Evolutionary conservation across 202 grass and related monocot genomes (phyloP), one percentile per base, ranked within the genome.

Genomic region (Dendrocalamus latiflorus): DNA sequence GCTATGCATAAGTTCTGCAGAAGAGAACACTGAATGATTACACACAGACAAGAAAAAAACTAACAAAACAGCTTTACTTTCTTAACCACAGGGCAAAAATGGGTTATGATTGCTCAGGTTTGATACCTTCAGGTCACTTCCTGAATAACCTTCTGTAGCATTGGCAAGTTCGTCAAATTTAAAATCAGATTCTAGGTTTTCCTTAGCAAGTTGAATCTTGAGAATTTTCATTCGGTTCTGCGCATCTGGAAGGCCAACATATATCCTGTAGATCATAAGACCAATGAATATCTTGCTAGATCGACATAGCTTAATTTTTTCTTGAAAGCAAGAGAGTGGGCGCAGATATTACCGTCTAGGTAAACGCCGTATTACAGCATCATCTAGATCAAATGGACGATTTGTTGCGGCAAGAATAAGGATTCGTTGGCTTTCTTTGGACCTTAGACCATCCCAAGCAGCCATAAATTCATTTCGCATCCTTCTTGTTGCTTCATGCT

Each of bases 391-490:
- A 84, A 94, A 99, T 76, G 96, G 96, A 50, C 96, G 89, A 87
- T 96, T 99, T 55, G 96, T 99, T 4, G 92, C 92, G 60, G 75
- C 95, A 88, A 98, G 92, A 88, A 99, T 91, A 79, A 99, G 91
- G 56, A 99, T 99, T 37, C 88, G 85, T 72, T 95, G 91, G 85
- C 76, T 94, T 37, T 99, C 96, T 83, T 99, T 99, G n/a, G 96
- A 90, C 69, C 93, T 87, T 73, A 99, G 84, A 41, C 96, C 93
- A 87, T 99, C 93, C 93, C 93, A 99, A 84, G 96, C 93, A 64
- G 96, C 93, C 96, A 99, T 99, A 87, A 99, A 99, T 86, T 96
- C 96, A 47, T 95, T 99, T 24, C 91, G 84, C 91, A 99, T 90
- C 83, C 89, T 91, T 82, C 96, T 89, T 81, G 93, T 99, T 85